Evolutionary conservation across 495 filamentous ascomycete genomes (phyloP).

Genomic region (Penicillium samsonianum): DNA sequence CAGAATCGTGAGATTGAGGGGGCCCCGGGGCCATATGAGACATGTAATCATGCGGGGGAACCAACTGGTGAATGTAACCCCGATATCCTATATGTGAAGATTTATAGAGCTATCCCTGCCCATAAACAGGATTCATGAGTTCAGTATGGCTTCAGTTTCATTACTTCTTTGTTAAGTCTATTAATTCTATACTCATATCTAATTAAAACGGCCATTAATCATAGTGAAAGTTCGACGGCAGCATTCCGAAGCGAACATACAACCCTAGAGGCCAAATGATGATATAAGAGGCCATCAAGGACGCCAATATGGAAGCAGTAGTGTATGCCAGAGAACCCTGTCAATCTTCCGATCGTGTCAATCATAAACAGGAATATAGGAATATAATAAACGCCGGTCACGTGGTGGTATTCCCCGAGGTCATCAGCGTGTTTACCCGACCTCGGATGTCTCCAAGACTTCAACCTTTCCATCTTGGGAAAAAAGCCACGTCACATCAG

Average conservation of each 20-base stretch:
- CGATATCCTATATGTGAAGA: background rate
- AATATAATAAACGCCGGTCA: background rate
- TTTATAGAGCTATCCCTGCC: background rate
- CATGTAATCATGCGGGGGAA: slow-evolving; percentile 4
- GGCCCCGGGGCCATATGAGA: background rate
- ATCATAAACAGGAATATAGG: background rate
- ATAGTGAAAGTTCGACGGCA: background rate
- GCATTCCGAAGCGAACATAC: background rate
- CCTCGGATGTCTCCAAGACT: background rate
- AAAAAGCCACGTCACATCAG: background rate
- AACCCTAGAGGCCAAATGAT: background rate
- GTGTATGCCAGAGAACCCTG: background rate
- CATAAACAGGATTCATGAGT: background rate
- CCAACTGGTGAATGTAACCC: slow-evolving; percentile 4
- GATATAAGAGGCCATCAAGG: background rate
- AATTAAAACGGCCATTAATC: background rate
- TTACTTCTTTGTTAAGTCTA: background rate
- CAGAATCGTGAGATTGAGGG: background rate
- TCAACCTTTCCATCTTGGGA: slow-evolving; percentile 1
- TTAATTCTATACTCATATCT: background rate
- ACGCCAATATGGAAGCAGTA: background rate
- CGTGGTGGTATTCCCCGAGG: slow-evolving; percentile 15
- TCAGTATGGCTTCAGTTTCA: background rate
- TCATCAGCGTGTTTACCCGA: background rate
- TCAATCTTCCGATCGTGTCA: background rate